Evolutionary conservation across 139 green algal genomes (phyloP).

Genomic region (Asterochloris sp.): DNA sequence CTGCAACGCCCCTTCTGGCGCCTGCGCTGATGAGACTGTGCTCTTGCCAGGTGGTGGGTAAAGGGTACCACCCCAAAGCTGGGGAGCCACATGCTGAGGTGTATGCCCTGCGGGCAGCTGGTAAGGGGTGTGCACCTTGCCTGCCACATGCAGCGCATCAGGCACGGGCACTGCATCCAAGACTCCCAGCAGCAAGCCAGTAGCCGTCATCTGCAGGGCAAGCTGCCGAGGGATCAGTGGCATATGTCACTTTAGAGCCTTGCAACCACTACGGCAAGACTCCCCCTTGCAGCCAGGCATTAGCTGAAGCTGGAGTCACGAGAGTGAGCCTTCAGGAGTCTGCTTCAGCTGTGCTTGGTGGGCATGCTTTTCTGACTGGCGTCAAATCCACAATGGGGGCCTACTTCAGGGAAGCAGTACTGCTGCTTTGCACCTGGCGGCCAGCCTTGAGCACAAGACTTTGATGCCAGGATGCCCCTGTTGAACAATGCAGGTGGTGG

Average conservation of each 20-base stretch:
- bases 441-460: too few species aligned
- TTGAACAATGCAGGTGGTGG: constrained; percentile 63
- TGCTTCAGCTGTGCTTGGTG: not conserved
- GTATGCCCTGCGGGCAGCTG: constrained; percentile 87
- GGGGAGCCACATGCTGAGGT: constrained; percentile 97
- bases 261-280: constrained; percentile 97
- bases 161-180: too few species aligned
- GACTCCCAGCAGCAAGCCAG: too few species aligned
- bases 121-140: constrained; percentile 11
- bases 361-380: too few species aligned
- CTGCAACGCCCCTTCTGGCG: not conserved
- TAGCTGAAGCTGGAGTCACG: constrained; percentile 80
- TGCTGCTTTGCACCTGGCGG: not conserved
- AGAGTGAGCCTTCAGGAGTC: constrained; percentile 34
- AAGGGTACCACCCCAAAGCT: constrained; percentile 93
- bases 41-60: constrained; percentile 73
- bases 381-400: not conserved
- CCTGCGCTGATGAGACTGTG: not conserved
- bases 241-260: constrained; percentile 98
- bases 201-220: constrained; percentile 33
- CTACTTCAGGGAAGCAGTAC: not conserved
- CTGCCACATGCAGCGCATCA: not conserved
- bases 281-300: constrained; percentile 86
- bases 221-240: constrained; percentile 76
- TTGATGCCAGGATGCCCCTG: too few species aligned